These are phyloP conservation scores for Leccinum griseonigrum DNA, from an alignment of 1,284 basidiomycete genomes.

Conservation along the genomic window DNA sequence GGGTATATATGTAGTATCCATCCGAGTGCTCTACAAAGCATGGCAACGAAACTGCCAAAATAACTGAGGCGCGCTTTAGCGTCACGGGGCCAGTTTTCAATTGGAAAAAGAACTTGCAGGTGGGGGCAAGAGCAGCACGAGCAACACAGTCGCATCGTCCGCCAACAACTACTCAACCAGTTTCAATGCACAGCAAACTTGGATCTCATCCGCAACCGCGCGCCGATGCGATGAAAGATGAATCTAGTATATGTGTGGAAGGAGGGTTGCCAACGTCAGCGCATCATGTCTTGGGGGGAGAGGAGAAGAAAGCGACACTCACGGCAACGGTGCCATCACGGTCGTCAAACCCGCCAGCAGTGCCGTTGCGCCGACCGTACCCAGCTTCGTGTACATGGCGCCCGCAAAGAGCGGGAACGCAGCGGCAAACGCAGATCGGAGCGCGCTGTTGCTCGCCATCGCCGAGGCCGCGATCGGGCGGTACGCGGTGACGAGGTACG, in stretches of 20 bases:
- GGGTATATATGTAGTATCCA: neutral
- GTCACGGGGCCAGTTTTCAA: neutral
- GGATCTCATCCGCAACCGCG: conserved; percentile 33
- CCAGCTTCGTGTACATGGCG: conserved; percentile 57
- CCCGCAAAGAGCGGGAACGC: conserved; percentile 71
- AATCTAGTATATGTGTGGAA: conserved; percentile 27
- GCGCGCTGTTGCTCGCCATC: conserved; percentile 70
- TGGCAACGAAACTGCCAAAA: neutral
- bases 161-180: neutral
- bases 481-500: conserved; percentile 51
- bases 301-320: conserved; percentile 27
- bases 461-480: conserved; percentile 77
- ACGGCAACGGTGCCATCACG: conserved; percentile 72
- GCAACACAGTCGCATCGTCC: neutral
- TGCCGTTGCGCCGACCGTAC: conserved; percentile 73
- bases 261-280: conserved; percentile 5
- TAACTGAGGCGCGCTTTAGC: neutral
- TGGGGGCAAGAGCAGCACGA: neutral
- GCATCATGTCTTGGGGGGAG: neutral
- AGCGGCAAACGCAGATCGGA: conserved; percentile 66
- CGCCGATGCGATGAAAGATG: conserved; percentile 37
- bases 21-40: neutral
- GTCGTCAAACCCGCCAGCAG: conserved; percentile 72
- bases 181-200: conserved; percentile 32
- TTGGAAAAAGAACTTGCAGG: neutral